Conservation (phyloP, 129 eudicot genomes). For the Cynara cardunculus region DNA sequence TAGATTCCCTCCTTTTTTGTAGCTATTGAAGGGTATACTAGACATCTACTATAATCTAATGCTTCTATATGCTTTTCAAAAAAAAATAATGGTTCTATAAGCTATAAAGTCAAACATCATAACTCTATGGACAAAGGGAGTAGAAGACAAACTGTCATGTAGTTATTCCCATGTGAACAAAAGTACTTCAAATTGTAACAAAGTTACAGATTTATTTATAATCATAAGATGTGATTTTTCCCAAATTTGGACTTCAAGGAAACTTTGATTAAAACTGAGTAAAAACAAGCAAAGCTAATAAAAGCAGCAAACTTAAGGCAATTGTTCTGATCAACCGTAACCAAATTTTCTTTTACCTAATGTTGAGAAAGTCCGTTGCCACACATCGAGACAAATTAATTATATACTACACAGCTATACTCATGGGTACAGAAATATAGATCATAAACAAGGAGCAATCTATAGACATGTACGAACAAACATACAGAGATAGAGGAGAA, state of each 20-base stretch:
- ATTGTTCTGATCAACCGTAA: slow-evolving; percentile 1
- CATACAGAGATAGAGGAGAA: slow-evolving; percentile 1
- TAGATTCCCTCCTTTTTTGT: not conserved
- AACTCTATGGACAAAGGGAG: not conserved
- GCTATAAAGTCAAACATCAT: not conserved
- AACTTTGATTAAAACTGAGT: not conserved
- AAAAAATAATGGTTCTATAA: not conserved
- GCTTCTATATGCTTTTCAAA: not conserved
- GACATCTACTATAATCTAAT: not conserved
- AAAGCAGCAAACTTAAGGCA: not conserved
- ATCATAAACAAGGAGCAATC: slow-evolving; percentile 15
- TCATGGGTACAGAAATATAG: not conserved
- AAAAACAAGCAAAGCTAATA: not conserved
- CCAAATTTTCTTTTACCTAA: not conserved
- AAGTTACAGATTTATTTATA: not conserved
- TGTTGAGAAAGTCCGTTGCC: not conserved
- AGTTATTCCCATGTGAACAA: not conserved
- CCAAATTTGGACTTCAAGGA: not conserved
- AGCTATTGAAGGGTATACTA: not conserved
- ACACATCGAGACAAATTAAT: not conserved
- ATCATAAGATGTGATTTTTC: not conserved
- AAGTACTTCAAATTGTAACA: slow-evolving; percentile 1
- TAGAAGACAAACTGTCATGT: not conserved
- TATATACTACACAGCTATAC: not conserved
- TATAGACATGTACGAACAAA: not conserved